These are phyloP conservation scores for Colletotrichum siamense DNA, from an alignment of 2,329 filamentous ascomycete species.

Conservation along the genomic window DNA sequence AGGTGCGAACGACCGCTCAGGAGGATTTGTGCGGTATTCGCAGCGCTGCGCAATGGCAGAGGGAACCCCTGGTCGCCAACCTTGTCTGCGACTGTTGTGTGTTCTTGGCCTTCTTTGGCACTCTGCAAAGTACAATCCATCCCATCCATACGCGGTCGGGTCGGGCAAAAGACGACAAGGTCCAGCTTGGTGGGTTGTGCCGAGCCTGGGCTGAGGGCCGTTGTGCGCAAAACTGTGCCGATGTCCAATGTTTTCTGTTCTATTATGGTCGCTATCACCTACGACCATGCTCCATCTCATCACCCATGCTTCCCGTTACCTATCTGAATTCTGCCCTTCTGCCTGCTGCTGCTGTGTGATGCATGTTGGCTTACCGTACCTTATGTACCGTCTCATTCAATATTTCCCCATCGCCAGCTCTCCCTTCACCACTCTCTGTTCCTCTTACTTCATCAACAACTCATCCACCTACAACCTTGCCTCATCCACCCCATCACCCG, in stretches of 20 bases:
- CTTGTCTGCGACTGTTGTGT: not conserved
- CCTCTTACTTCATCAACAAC: not conserved
- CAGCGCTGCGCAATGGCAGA: not conserved
- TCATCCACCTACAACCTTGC: not conserved
- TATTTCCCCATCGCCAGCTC: not conserved
- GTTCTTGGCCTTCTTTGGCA: not conserved
- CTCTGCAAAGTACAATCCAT: not conserved
- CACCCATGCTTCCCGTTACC: not conserved
- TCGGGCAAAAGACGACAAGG: constrained; percentile 6
- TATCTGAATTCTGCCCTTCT: not conserved
- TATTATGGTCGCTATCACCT: not conserved
- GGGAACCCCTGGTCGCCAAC: not conserved
- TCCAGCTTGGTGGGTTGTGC: constrained; percentile 16
- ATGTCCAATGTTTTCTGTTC: not conserved
- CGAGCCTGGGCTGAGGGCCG: constrained; percentile 3
- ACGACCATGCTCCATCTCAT: constrained; percentile 12
- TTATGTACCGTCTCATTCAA: not conserved
- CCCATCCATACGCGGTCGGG: not conserved
- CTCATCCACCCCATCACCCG: not conserved
- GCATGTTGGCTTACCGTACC: not conserved
- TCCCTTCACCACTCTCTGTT: not conserved
- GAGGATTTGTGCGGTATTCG: not conserved
- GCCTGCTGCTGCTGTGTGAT: not conserved
- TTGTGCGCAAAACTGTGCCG: constrained; percentile 2
- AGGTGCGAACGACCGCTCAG: not conserved